Percentiles rank a stretch among this genome's conserved stretches.
phyloP scores from a whole-genome alignment of 768 basidiomycete species.

The Russula foetens region DNA sequence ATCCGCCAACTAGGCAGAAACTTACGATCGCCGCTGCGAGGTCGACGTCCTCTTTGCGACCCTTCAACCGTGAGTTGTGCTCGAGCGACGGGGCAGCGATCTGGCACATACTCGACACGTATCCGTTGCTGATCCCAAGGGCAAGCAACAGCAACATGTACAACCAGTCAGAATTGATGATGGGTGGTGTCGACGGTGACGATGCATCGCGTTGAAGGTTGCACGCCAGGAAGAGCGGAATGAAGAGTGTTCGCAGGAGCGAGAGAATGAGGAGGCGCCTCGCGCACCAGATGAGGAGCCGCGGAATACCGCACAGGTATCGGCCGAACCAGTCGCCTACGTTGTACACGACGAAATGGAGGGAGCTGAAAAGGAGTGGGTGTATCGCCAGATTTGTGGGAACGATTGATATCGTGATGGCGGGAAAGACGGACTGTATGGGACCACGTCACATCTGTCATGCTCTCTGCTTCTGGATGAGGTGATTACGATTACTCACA shows the following conservation, averaged over 20 bases:
- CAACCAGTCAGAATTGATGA: slow-evolving; percentile 68
- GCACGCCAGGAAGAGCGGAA: slow-evolving; percentile 84
- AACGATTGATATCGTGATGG: slow-evolving; percentile 70
- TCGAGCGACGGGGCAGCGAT: slow-evolving; percentile 76
- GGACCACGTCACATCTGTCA: slow-evolving; percentile 12
- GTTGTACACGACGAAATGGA: slow-evolving; percentile 75
- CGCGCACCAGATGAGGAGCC: slow-evolving; percentile 60
- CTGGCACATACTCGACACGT: slow-evolving; percentile 68
- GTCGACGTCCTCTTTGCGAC: slow-evolving; percentile 71
- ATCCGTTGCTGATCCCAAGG: slow-evolving; percentile 80
- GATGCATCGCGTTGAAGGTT: slow-evolving; percentile 53
- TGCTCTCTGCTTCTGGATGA: not conserved
- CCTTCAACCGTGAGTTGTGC: slow-evolving; percentile 66
- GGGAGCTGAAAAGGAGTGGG: slow-evolving; percentile 72
- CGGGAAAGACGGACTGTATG: slow-evolving; percentile 73
- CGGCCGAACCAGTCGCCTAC: slow-evolving; percentile 65
- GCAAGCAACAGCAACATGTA: slow-evolving; percentile 66
- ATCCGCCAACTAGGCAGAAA: slow-evolving; percentile 71
- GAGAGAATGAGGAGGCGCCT: slow-evolving; percentile 55
- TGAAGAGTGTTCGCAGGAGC: slow-evolving; percentile 66
- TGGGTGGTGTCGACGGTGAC: slow-evolving; percentile 20
- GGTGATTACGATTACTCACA: slow-evolving; percentile 35
- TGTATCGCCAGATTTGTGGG: slow-evolving; percentile 60
- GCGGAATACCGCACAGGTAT: slow-evolving; percentile 56
- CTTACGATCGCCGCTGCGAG: slow-evolving; percentile 74